Evolutionary conservation across 2,329 filamentous ascomycete genomes (phyloP).

Genomic region (Nothophoma quercina): DNA sequence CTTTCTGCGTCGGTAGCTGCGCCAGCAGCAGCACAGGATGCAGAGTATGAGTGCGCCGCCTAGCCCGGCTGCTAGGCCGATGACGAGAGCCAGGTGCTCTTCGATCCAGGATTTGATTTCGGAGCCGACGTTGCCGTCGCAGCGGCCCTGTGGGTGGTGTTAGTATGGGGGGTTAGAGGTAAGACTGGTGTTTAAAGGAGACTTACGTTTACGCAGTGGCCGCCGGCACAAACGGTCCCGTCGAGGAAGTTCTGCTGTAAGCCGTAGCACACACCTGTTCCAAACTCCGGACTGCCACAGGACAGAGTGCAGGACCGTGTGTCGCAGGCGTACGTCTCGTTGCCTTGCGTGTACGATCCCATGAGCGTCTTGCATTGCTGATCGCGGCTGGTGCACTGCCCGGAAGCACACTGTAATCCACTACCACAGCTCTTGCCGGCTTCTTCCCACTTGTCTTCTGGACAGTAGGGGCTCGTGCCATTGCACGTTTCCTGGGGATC

Average conservation of each 20-base stretch:
- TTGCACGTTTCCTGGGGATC: constrained; percentile 86
- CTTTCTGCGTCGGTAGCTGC: constrained; percentile 54
- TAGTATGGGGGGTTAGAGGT: constrained; percentile 2
- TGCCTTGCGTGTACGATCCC: constrained; percentile 74
- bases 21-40: constrained; percentile 71
- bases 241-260: constrained; percentile 94
- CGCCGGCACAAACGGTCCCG: constrained; percentile 83
- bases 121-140: constrained; percentile 73
- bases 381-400: constrained; percentile 92
- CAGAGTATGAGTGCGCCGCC: constrained; percentile 73
- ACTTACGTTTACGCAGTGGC: constrained; percentile 74
- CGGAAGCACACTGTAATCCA: constrained; percentile 81
- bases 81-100: constrained; percentile 80
- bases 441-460: constrained; percentile 70
- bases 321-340: constrained; percentile 82
- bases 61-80: constrained; percentile 76
- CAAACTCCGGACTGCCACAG: constrained; percentile 76
- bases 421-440: constrained; percentile 77
- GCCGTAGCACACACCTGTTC: constrained; percentile 70
- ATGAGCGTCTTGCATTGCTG: constrained; percentile 87
- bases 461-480: constrained; percentile 76
- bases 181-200: not conserved
- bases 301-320: constrained; percentile 75
- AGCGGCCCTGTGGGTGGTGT: constrained; percentile 65
- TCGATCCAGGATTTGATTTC: constrained; percentile 80